phyloP scores from a whole-genome alignment of 768 basidiomycete species.

The Mycena rebaudengoi region DNA sequence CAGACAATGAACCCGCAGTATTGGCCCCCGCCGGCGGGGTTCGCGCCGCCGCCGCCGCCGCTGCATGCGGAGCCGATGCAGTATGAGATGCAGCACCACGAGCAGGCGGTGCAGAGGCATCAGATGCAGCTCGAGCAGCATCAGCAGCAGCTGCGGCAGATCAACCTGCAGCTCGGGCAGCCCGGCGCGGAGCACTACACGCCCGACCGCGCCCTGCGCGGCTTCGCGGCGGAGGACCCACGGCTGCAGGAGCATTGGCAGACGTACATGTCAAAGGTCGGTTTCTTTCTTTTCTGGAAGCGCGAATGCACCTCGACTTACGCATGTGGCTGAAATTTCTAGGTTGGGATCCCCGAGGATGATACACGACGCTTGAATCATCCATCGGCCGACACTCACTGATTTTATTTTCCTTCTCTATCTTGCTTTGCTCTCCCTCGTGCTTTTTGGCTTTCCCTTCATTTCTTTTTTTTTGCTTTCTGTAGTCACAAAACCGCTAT shows the following conservation, averaged over 20 bases:
- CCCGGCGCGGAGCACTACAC: slow-evolving; percentile 51
- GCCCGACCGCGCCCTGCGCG: slow-evolving; percentile 52
- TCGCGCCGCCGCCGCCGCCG: slow-evolving; percentile 26
- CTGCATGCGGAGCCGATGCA: slow-evolving; percentile 15
- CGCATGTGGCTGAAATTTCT: slow-evolving; percentile 1
- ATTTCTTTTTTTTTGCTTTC: slow-evolving; percentile 13
- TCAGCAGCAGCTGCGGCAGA: slow-evolving; percentile 29
- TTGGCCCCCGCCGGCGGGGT: slow-evolving; percentile 19
- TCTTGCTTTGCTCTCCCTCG: background rate
- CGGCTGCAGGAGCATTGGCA: slow-evolving; percentile 76
- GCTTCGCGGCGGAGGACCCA: slow-evolving; percentile 61
- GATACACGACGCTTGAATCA: slow-evolving; percentile 47
- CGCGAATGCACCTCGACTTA: background rate
- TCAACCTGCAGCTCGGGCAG: slow-evolving; percentile 28
- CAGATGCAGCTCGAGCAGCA: slow-evolving; percentile 21
- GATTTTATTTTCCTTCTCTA: background rate
- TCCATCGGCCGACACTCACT: background rate
- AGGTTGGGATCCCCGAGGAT: slow-evolving; percentile 56
- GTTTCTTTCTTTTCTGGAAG: slow-evolving; percentile 4
- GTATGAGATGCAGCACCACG: slow-evolving; percentile 31
- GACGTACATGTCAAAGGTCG: slow-evolving; percentile 68
- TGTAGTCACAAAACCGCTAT: background rate
- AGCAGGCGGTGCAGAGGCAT: slow-evolving; percentile 29
- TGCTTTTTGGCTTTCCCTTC: too few species aligned
- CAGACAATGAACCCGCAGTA: slow-evolving; percentile 23